These are phyloP conservation scores for Leccinum obscurum DNA, from an alignment of 768 basidiomycete species.

Conservation along the genomic window DNA sequence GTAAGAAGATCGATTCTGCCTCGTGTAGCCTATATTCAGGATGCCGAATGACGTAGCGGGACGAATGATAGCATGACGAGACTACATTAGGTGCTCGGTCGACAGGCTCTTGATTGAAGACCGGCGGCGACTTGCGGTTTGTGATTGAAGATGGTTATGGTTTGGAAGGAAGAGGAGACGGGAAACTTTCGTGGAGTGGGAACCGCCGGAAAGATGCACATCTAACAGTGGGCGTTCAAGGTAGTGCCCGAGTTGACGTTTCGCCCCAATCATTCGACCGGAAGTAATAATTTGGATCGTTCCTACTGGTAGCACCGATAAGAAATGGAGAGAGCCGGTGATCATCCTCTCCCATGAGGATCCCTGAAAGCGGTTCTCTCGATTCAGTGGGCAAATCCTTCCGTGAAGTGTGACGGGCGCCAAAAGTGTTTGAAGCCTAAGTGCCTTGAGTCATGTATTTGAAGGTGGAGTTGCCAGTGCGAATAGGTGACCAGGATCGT, in stretches of 20 bases:
- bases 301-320: background rate
- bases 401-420: no score
- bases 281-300: background rate
- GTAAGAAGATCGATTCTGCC: constrained; percentile 1
- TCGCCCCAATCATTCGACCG: background rate
- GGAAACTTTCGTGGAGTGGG: background rate
- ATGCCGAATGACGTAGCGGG: constrained; percentile 1
- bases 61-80: background rate
- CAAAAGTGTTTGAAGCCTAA: no score
- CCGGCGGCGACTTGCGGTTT: background rate
- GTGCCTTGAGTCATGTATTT: no score
- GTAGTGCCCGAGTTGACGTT: background rate
- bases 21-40: constrained; percentile 6
- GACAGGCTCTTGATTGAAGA: constrained; percentile 15
- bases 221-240: background rate
- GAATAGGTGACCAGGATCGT: background rate
- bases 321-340: background rate
- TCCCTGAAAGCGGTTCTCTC: background rate
- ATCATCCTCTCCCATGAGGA: background rate
- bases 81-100: background rate
- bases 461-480: no score
- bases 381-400: background rate
- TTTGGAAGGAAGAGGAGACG: background rate
- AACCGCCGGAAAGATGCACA: background rate
- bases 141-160: background rate